Percentiles rank a stretch among this genome's conserved stretches.
phyloP scores from a whole-genome alignment of 2,329 filamentous ascomycete species.

The Beauveria scarabaeidicola region DNA sequence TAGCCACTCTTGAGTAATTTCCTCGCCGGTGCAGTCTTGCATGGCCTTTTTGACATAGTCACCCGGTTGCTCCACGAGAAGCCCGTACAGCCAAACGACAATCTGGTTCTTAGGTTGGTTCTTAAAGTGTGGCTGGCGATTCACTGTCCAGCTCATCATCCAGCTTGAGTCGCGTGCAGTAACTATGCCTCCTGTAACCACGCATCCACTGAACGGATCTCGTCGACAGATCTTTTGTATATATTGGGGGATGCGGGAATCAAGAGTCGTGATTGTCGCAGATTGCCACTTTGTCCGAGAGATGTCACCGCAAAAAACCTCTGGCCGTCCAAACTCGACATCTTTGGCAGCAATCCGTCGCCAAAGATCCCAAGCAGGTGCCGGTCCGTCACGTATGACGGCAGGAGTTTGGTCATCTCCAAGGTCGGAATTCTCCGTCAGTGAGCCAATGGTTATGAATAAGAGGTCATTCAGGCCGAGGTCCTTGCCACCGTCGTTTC shows the following conservation, averaged over 20 bases:
- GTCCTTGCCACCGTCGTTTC: not conserved
- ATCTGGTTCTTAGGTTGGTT: not conserved
- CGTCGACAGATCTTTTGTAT: not conserved
- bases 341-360: not conserved
- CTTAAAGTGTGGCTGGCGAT: not conserved
- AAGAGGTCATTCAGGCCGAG: not conserved
- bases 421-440: not conserved
- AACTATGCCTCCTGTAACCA: not conserved
- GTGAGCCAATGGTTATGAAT: not conserved
- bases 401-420: not conserved
- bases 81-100: not conserved
- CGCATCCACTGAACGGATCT: not conserved
- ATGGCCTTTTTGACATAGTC: not conserved
- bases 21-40: not conserved
- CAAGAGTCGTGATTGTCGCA: not conserved
- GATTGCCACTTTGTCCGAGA: not conserved
- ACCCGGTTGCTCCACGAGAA: not conserved
- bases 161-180: not conserved
- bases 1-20: not conserved
- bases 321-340: not conserved
- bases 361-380: not conserved
- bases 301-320: not conserved
- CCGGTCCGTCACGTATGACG: not conserved
- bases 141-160: not conserved
- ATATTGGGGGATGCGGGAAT: not conserved